phyloP scores from a whole-genome alignment of 2,329 filamentous ascomycete species.

The Neonectria sp. region DNA sequence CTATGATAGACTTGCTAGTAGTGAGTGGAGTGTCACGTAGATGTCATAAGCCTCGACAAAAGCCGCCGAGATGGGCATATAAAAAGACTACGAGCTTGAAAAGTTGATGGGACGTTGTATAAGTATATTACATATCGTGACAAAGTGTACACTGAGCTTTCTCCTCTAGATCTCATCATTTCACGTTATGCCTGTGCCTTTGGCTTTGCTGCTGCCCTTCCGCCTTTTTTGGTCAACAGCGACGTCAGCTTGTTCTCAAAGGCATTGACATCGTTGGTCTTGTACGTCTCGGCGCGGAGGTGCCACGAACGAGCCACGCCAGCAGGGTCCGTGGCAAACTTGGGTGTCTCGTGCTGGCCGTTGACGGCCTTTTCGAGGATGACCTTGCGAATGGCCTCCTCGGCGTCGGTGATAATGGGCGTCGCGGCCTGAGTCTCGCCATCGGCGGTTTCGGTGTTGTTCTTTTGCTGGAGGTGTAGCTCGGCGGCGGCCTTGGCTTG shows the following conservation, averaged over 20 bases:
- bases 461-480: slow-evolving; percentile 48
- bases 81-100: slow-evolving; percentile 7
- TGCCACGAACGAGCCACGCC: slow-evolving; percentile 56
- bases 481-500: slow-evolving; percentile 50
- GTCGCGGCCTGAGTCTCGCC: slow-evolving; percentile 24
- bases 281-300: slow-evolving; percentile 56
- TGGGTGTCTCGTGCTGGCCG: slow-evolving; percentile 56
- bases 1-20: slow-evolving; percentile 48
- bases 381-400: slow-evolving; percentile 52
- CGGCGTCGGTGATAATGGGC: slow-evolving; percentile 51
- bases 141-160: slow-evolving; percentile 47
- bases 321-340: slow-evolving; percentile 52
- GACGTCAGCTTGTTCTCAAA: slow-evolving; percentile 59
- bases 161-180: slow-evolving; percentile 30
- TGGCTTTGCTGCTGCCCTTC: slow-evolving; percentile 39
- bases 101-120: slow-evolving; percentile 44
- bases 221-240: slow-evolving; percentile 46
- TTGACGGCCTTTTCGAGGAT: slow-evolving; percentile 53
- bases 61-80: not conserved
- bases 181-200: slow-evolving; percentile 44
- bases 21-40: slow-evolving; percentile 1
- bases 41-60: not conserved
- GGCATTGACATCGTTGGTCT: slow-evolving; percentile 49
- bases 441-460: slow-evolving; percentile 37
- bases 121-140: slow-evolving; percentile 48